Evolutionary conservation across 2,329 filamentous ascomycete genomes (phyloP).

Genomic region (Huntiella abstrusa): DNA sequence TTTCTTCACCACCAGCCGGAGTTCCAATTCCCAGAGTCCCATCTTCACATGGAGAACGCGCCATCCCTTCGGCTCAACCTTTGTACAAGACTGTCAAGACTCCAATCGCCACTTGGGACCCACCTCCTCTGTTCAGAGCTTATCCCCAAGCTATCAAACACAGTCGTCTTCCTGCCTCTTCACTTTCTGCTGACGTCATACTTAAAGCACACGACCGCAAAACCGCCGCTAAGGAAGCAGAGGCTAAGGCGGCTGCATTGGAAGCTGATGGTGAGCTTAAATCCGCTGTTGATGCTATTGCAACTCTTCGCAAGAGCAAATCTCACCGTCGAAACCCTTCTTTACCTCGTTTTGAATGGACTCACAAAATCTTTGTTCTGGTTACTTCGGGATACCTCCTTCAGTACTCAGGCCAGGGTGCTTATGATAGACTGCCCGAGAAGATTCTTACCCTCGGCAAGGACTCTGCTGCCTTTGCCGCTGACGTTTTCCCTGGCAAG

Average conservation of each 20-base stretch:
- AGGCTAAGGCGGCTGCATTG: neutral
- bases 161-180: constrained; percentile 47
- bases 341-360: constrained; percentile 39
- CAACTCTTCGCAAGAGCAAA: constrained; percentile 20
- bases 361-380: constrained; percentile 53
- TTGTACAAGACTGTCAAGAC: constrained; percentile 14
- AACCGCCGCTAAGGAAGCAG: constrained; percentile 11
- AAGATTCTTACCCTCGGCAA: constrained; percentile 53
- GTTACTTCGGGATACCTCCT: constrained; percentile 53
- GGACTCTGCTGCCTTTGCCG: constrained; percentile 62
- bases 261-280: neutral
- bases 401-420: constrained; percentile 54
- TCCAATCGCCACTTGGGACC: constrained; percentile 34
- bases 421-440: constrained; percentile 54
- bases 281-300: neutral
- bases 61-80: constrained; percentile 7
- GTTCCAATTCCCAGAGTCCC: constrained; percentile 9
- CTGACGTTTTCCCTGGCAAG: constrained; percentile 58
- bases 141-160: constrained; percentile 71
- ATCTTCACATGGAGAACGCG: neutral
- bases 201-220: constrained; percentile 21
- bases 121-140: constrained; percentile 68
- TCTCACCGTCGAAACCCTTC: constrained; percentile 27
- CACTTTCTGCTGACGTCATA: constrained; percentile 48
- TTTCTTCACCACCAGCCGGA: constrained; percentile 6